phyloP scores from a whole-genome alignment of 2,329 filamentous ascomycete species.

The Epichloe gansuensis region DNA sequence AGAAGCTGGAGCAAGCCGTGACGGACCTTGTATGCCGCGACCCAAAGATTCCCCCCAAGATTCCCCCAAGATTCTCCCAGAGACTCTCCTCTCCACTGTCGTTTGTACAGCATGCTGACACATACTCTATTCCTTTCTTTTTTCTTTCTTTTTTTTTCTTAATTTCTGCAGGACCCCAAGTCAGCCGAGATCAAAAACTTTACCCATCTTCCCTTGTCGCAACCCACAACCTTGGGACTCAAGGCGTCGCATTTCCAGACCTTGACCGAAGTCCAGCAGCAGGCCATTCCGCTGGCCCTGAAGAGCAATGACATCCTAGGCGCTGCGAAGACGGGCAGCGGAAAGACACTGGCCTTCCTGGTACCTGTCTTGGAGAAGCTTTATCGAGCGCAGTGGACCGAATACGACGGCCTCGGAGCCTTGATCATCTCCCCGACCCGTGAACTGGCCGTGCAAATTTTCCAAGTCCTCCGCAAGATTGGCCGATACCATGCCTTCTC shows the following conservation, averaged over 20 bases:
- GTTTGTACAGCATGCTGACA: not conserved
- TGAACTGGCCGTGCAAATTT: constrained; percentile 93
- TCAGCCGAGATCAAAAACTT: constrained; percentile 53
- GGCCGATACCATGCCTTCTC: constrained; percentile 84
- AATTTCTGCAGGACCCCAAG: constrained; percentile 41
- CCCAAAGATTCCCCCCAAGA: not conserved
- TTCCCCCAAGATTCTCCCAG: not conserved
- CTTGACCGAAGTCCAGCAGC: constrained; percentile 82
- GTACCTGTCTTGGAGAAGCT: constrained; percentile 87
- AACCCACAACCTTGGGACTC: constrained; percentile 65
- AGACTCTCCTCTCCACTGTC: not conserved
- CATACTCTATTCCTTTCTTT: not conserved
- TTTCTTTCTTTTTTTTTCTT: no score
- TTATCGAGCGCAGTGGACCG: constrained; percentile 78
- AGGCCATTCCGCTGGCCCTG: constrained; percentile 76
- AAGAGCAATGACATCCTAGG: constrained; percentile 82
- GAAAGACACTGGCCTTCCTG: constrained; percentile 89
- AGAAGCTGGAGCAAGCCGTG: constrained; percentile 21
- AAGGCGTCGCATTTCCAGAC: constrained; percentile 78
- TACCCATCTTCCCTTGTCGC: constrained; percentile 72
- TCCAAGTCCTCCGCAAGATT: constrained; percentile 82
- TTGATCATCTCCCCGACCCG: constrained; percentile 89
- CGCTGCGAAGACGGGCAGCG: constrained; percentile 88
- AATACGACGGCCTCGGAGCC: constrained; percentile 81
- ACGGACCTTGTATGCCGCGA: constrained; percentile 18